Base-by-base conservation (phyloP, 2,329 filamentous ascomycete species). In the Trichoderma lentiforme region DNA sequence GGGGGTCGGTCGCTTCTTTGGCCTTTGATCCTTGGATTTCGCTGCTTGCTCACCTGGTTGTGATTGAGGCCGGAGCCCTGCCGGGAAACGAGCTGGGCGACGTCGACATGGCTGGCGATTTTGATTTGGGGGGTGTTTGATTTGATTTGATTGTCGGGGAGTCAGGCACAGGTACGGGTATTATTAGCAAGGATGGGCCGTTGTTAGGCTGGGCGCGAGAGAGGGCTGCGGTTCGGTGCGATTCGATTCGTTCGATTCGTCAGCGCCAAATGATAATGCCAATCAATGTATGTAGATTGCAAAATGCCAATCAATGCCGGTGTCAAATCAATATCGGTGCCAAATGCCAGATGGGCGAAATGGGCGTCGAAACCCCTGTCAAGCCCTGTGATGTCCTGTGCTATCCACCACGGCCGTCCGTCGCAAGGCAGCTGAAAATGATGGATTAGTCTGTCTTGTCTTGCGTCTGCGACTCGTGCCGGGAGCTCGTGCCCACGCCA, bases 121-220 rank as follows among this genome's bases (percentile, higher is more conserved):
- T 53, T 51, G 28, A 71, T 75, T 58, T 66, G 51, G 62, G 32
- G 70, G 64, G 36, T 3, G 36, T 39, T 39, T 39, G 36, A 18
- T 62, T 65, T 60, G 28, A 60, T 60, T 60, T 24, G 34, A 30
- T 26, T 84, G 81, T 82, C 82, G 80, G 82, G 24, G 63, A 53
- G 34, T 67, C 82, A 83, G 84, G 83, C 81, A 87, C 86, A 82
- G 85, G 86, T 85, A 87, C 86, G 83, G 82, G 36, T 39, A 71
- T 36, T 3, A 36, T 36, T 6, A 36, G 34, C 34, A 36, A 36
- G 34, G 34, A 36, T 36, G 34, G 34, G 34, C 34, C 34, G 34
- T 36, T 36, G 34, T 36, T 73, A 66, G 73, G 32, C 71, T 73
- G 67, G 73, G 72, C 73, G 26, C 9, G 26, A 32, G 43, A 36